phyloP scores from a whole-genome alignment of 164 flowering plant genomes.

The Sextonia rubra region DNA sequence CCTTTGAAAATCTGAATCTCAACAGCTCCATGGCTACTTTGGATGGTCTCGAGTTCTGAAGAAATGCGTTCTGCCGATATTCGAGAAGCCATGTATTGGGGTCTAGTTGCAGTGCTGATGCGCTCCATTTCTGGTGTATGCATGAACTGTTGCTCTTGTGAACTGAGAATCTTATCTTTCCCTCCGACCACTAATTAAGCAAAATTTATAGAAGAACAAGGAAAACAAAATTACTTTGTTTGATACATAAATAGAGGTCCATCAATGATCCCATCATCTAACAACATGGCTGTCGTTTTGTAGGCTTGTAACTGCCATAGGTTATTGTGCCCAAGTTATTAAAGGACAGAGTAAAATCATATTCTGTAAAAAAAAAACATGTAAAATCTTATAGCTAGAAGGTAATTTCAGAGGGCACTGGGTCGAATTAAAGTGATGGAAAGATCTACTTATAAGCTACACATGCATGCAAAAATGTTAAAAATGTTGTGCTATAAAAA shows the following conservation, averaged over 20 bases:
- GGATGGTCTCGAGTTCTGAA: constrained; percentile 40
- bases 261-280: no score
- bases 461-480: no score
- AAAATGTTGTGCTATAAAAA: no score
- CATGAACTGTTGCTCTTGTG: constrained; percentile 51
- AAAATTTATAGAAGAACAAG: background rate
- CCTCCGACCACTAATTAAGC: constrained; percentile 51
- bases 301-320: no score
- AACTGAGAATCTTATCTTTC: constrained; percentile 26
- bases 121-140: constrained; percentile 53
- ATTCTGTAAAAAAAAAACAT: no score
- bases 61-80: constrained; percentile 34
- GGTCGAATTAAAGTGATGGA: no score
- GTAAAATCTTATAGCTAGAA: no score
- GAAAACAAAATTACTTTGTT: background rate
- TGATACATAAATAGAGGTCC: background rate
- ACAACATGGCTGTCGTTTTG: no score
- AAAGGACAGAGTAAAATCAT: no score
- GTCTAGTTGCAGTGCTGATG: constrained; percentile 59
- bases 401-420: no score
- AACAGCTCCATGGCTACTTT: constrained; percentile 37
- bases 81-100: constrained; percentile 79
- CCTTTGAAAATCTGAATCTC: constrained; percentile 28
- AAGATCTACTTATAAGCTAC: no score
- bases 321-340: no score